Evolutionary conservation across 1,139 yeast species (phyloP), one percentile per base, ranked within the genome.

Genomic region (Pichia sorboxylosa): DNA sequence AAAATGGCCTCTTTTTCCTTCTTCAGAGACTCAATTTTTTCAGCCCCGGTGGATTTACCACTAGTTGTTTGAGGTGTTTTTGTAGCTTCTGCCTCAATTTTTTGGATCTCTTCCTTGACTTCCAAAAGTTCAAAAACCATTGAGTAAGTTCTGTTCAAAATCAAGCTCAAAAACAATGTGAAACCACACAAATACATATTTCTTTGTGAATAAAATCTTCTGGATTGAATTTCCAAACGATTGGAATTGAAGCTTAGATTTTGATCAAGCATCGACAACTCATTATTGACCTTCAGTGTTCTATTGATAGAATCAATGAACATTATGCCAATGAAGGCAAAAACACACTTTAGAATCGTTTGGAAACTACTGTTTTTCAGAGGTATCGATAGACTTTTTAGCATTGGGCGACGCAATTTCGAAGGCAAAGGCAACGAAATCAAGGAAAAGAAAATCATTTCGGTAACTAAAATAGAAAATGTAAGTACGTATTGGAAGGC

Each of bases 131-230:
- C 93, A 34, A 75, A 75, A 22, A 84, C 94, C 52, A 87, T 65
- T 4, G 73, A 64, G 54, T 81, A 84, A n/a, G 95, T 85, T 59
- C 96, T 72, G 49, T 79, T 76, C 47, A 87, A 73, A 38, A 85
- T 79, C 50, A 85, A 66, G 2, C 95, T 82, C 52, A 90, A 64
- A 56, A 92, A 92, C 55, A 92, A 67, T 3, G 97, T 85, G 59
- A 87, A 85, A 2, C 99, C 99, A 48, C 96, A 84, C 39, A 92
- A 69, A 51, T 92, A 92, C 81, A 87, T 77, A 64, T 92, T 92
- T 61, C 99, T 75, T 63, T 92, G 98, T 15, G 96, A 84, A 52
- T 87, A 85, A 58, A 92, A 92, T 52, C 87, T 70, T 57, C 96
- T 73, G 16, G 96, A 87, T 55, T 80, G 92, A 40, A 79, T 64